Percentiles rank a stretch among this genome's conserved stretches.
phyloP scores from a whole-genome alignment of 2,329 filamentous ascomycete species.

The Microsporum canis region DNA sequence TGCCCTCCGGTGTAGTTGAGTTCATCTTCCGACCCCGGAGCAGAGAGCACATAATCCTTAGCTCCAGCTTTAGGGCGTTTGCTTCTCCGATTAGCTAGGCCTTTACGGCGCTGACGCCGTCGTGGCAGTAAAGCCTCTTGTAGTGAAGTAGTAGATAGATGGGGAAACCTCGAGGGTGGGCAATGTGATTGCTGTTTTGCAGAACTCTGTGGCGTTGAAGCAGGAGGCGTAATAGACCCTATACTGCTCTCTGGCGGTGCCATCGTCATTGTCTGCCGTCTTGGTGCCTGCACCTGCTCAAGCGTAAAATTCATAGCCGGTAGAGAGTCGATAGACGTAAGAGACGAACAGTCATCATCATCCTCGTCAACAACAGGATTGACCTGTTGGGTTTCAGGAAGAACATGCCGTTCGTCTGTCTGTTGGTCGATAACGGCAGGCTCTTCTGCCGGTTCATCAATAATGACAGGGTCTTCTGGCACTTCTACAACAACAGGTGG shows the following conservation, averaged over 20 bases:
- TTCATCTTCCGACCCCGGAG: constrained; percentile 1
- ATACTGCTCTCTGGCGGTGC: neutral
- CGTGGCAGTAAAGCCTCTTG: neutral
- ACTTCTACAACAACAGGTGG: neutral
- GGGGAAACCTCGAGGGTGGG: neutral
- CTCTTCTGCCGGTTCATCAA: neutral
- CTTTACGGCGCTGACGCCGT: neutral
- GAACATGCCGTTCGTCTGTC: constrained; percentile 12
- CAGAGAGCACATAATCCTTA: neutral
- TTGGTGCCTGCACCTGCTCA: neutral
- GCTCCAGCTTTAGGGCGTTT: neutral
- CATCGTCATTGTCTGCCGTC: neutral
- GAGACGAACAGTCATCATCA: neutral
- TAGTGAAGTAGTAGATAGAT: neutral
- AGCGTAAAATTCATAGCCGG: neutral
- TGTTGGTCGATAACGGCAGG: neutral
- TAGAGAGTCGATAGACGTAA: neutral
- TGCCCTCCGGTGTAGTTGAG: neutral
- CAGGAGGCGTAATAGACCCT: neutral
- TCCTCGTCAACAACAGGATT: neutral
- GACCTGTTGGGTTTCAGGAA: neutral
- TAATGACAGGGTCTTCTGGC: neutral
- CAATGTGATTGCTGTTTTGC: neutral
- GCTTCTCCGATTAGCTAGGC: neutral
- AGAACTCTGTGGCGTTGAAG: neutral